Conservation (phyloP, 1,284 basidiomycete species). For the Apiotrichum sp. region DNA sequence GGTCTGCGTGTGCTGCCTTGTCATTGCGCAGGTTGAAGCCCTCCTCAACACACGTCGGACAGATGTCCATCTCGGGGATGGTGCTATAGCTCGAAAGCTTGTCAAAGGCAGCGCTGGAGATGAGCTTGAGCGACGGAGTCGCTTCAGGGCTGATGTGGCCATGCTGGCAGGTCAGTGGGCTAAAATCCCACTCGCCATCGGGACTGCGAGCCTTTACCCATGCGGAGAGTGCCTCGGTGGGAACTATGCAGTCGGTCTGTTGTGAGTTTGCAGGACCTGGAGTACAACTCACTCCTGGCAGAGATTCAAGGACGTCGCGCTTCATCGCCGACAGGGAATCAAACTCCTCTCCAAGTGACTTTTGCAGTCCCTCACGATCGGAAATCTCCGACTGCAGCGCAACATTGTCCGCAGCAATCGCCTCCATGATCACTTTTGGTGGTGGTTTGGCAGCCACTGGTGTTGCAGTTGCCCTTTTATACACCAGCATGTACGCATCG, state of each 20-base stretch:
- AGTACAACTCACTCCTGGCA: slow-evolving; percentile 24
- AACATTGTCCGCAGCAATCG: slow-evolving; percentile 56
- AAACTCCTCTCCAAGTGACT: slow-evolving; percentile 3
- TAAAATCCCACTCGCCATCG: slow-evolving; percentile 17
- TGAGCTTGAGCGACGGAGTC: slow-evolving; percentile 11
- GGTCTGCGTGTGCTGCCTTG: slow-evolving; percentile 3
- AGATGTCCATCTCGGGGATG: slow-evolving; percentile 23
- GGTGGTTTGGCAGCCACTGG: slow-evolving; percentile 41
- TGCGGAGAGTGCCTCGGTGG: slow-evolving; percentile 20
- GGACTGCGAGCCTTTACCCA: slow-evolving; percentile 26
- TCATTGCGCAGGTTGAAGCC: slow-evolving; percentile 7
- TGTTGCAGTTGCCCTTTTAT: slow-evolving; percentile 51
- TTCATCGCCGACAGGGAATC: slow-evolving; percentile 18
- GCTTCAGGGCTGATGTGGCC: slow-evolving; percentile 24
- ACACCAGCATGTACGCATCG: slow-evolving; percentile 90
- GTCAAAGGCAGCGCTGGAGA: slow-evolving; percentile 27
- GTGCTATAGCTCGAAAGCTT: slow-evolving; percentile 9
- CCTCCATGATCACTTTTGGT: slow-evolving; percentile 53
- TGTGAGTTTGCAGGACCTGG: slow-evolving; percentile 4
- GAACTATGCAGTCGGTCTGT: slow-evolving; percentile 30
- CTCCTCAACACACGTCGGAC: slow-evolving; percentile 23
- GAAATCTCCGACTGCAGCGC: slow-evolving; percentile 20
- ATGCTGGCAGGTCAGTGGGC: slow-evolving; percentile 23
- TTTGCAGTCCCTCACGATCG: background rate
- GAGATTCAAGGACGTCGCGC: slow-evolving; percentile 16